Evolutionary conservation across 805 yeast species (phyloP), one percentile per base, ranked within the genome.

Genomic region (Komagataella ulmi): DNA sequence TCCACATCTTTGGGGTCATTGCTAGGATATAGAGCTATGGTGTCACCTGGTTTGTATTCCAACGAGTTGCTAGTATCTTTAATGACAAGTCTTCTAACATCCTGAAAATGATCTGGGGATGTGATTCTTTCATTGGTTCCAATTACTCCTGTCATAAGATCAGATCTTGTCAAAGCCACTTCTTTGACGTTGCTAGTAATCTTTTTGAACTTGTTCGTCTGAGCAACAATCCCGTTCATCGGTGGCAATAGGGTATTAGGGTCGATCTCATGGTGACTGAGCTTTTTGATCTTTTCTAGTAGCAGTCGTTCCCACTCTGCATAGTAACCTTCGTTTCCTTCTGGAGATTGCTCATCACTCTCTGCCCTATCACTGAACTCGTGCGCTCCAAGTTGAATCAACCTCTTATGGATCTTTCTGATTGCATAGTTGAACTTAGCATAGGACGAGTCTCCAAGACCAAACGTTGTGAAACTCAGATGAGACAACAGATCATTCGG

Each of bases 401-500:
- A 60, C 53, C 99, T 72, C 19, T 80, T 75, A 63, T 91, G 96
- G 17, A 93, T 65, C 60, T 91, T 90, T 54, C 83, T 77, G 44
- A 85, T 78, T n/a, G 96, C 97, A 73, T 81, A 82, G 66, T 93
- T 91, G 67, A 80, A 93, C 56, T 84, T 78, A 4, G 95, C 87
- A 63, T 93, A 93, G 1, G 95, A 83, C 0, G 96, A 83, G 64
- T 93, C 98, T 23, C 99, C 99, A 1, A 93, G 67, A 0, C 99
- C 99, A 61, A 93, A 85, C 1, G 88, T 76, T 2, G 91, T 77
- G 57, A 89, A 72, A 17, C 69, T 65, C 8, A 87, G 58, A 60
- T 83, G 86, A 55, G 74, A 73, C 45, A 91, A 67, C 30, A 88
- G 67, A 57, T 79, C 79, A 0, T 57, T 24, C 0, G 69, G 93